Base-by-base conservation (phyloP, 768 basidiomycete genomes). In the Royoungia palumana region DNA sequence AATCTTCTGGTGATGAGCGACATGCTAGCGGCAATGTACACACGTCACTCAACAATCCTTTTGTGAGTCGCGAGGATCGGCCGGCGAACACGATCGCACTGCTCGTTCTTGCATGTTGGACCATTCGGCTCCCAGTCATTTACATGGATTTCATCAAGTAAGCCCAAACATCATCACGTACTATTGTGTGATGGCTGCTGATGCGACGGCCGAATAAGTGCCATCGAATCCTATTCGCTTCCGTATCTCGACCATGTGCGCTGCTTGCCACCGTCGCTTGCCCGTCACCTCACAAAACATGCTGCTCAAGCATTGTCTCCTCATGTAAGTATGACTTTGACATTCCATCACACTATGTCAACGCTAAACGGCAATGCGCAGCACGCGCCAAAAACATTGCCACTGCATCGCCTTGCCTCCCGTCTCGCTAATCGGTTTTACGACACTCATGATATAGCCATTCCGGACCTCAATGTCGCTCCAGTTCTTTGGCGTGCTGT, bases 401-500 rank as follows among this genome's bases (percentile, higher is more conserved):
- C 60, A 9, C 63, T 94, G 14, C 90, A 93, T 63, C 59, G 59
- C n/a, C 64, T 83, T 2, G 69, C 80, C 20, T 80, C 85, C 14
- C 75, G 79, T 22, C 70, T 94, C 19, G 87, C 85, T 6, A 78
- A 75, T 52, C 72, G 69, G 44, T 59, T 89, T 53, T 67, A 81
- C 47, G 60, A 66, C 16, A 60, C 63, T 2, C 89, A 83, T 64
- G 78, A 76, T 17, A 68, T 94, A 14, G 63, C 66, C 42, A 81
- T 83, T 6, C 90, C 93, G 5, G 88, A 89, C 60, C 68, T 76
- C 53, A 95, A 94, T 61, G 77, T 77, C 3, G 81, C 82, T 9
- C 86, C 87, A 2, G 67, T 93, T 17, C 73, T 93, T 30, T 95
- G 92, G 92, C 76, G 87, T 14, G 73, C 83, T 2, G 75, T 85